Evolutionary conservation across 2,329 filamentous ascomycete species (phyloP).

Genomic region (Stachybotrys chlorohalonatus): DNA sequence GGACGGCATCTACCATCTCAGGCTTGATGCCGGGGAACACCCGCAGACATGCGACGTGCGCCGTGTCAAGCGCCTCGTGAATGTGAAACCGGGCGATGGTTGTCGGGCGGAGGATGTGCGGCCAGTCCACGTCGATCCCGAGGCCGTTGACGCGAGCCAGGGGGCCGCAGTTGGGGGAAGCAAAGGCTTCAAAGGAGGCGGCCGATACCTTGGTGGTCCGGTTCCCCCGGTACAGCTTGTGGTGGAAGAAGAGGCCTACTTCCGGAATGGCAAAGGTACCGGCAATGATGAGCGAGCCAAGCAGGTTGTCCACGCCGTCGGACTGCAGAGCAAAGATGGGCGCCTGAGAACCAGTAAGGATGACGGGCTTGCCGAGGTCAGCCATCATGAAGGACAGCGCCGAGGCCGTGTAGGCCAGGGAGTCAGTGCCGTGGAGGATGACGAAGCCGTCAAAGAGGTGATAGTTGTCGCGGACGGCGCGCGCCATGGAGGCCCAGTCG

Average conservation of each 20-base stretch:
- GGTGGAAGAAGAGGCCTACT: constrained; percentile 89
- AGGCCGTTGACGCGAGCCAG: constrained; percentile 75
- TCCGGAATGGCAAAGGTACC: constrained; percentile 90
- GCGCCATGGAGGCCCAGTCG: constrained; percentile 79
- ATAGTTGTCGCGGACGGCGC: constrained; percentile 75
- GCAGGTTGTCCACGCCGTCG: constrained; percentile 83
- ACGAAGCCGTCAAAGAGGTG: constrained; percentile 85
- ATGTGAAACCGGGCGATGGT: constrained; percentile 66
- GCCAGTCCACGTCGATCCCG: constrained; percentile 74
- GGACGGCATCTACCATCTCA: constrained; percentile 83
- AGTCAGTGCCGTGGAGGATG: constrained; percentile 84
- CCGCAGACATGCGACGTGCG: constrained; percentile 81
- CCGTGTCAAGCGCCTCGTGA: constrained; percentile 67
- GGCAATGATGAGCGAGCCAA: constrained; percentile 81
- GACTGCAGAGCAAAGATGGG: constrained; percentile 87
- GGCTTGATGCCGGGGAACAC: constrained; percentile 90
- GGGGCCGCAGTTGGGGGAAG: constrained; percentile 76
- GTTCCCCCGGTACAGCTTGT: constrained; percentile 83
- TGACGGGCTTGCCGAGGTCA: constrained; percentile 83
- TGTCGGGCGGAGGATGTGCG: constrained; percentile 64
- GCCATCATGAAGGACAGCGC: constrained; percentile 90
- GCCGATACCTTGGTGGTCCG: constrained; percentile 81
- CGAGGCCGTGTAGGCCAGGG: constrained; percentile 79
- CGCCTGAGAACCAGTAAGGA: constrained; percentile 74
- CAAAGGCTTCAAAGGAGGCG: constrained; percentile 79